Base-by-base conservation (phyloP, 2,329 filamentous ascomycete genomes). In the Phyllosticta ampelicida region DNA sequence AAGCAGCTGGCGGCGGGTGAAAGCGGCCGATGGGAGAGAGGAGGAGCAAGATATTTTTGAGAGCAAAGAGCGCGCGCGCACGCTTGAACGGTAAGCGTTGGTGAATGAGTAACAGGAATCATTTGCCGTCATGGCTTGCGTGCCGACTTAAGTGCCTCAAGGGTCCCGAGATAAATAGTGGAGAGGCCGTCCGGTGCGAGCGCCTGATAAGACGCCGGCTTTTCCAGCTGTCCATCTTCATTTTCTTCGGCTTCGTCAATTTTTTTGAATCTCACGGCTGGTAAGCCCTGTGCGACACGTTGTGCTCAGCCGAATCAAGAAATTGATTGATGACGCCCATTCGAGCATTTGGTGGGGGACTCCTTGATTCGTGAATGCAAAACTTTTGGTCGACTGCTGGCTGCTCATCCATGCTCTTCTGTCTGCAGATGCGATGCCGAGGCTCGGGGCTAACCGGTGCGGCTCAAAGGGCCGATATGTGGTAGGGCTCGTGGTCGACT, bases 81-180 rank as follows among this genome's bases (percentile, higher is more conserved):
- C 51, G 26, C 36, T 44, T 44, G 6, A 44, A 44, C 36, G 36
- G 36, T 13, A 44, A 44, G 36, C 36, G 36, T 44, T 16, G 13
- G 36, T 44, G 36, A 16, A 44, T 44, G 36, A 11, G 48, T 21
- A 51, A 59, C 54, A 59, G 36, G 50, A 48, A 48, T 28, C 21
- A 30, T 50, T 36, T 20, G 50, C 20, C n/a, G 11, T 18, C 8
- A n/a, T 8, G 19, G 10, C 48, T 51, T n/a, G 51, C 51, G 53
- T 54, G 53, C 19, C n/a, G 36, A 44, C 36, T 18, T 28, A 44
- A 58, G 13, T 9, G 50, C 23, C 50, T 26, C 57, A 53, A 49
- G 52, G 49, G 19, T 48, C 9, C 57, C 57, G 57, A 59, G 57
- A 59, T 59, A 59, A 59, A 55, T 59, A 55, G 57, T 59, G 57